These are phyloP conservation scores for Tephrocybe sp. DNA, from an alignment of 768 basidiomycete species.

Conservation along the genomic window DNA sequence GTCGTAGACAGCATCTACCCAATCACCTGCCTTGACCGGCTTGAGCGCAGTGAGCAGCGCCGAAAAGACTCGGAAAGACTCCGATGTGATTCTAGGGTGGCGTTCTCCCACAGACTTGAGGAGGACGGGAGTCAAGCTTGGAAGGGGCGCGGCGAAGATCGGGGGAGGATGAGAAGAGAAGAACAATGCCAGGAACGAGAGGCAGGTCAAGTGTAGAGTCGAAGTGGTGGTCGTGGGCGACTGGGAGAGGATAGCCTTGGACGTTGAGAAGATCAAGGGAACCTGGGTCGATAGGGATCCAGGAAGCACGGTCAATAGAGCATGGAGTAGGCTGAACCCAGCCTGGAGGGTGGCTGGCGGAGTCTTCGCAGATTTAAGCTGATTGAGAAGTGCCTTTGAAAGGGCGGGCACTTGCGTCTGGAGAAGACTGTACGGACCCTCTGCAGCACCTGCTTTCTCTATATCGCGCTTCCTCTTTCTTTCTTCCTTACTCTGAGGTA, in stretches of 20 bases:
- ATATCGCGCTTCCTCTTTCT: conserved; percentile 79
- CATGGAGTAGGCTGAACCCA: conserved; percentile 77
- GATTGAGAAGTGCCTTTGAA: conserved; percentile 80
- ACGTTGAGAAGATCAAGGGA: conserved; percentile 58
- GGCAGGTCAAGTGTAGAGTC: conserved; percentile 76
- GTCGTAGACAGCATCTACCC: conserved; percentile 73
- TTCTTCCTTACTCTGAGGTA: conserved; percentile 52
- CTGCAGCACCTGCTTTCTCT: conserved; percentile 72
- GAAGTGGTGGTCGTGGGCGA: conserved; percentile 77
- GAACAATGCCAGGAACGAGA: conserved; percentile 85
- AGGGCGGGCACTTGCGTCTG: conserved; percentile 75
- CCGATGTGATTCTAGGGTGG: conserved; percentile 86
- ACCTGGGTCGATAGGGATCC: conserved; percentile 79
- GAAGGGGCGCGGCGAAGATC: conserved; percentile 60
- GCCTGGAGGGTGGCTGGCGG: conserved; percentile 78
- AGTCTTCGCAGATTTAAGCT: conserved; percentile 82
- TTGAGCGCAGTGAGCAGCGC: conserved; percentile 75
- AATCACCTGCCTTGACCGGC: conserved; percentile 63
- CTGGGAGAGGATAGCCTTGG: conserved; percentile 64
- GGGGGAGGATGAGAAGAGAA: conserved; percentile 68
- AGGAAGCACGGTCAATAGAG: conserved; percentile 76
- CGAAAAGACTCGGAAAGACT: conserved; percentile 86
- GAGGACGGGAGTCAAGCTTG: conserved; percentile 70
- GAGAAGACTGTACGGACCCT: conserved; percentile 71
- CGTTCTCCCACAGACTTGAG: conserved; percentile 76